Base-by-base conservation (phyloP, 1,284 basidiomycete genomes). In the Vanrija humicola region DNA sequence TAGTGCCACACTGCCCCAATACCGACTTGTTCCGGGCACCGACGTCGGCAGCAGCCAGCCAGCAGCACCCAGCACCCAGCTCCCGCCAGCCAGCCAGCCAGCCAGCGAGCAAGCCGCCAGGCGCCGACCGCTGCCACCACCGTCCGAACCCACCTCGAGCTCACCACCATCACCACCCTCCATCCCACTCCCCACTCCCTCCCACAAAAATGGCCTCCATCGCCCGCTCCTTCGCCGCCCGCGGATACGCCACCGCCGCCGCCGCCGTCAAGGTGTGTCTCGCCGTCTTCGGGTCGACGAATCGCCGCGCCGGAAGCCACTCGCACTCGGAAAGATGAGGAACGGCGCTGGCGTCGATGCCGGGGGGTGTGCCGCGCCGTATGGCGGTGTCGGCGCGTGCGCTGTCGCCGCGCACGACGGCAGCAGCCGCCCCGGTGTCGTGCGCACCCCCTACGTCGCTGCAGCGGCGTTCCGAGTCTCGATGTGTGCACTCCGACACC, bases 211-310 rank as follows among this genome's bases (percentile, higher is more conserved):
- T 76, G 74, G 69, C 73, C 58, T 72, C 69, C 59, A 68, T 64
- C 51, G 60, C 72, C 55, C 63, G 75, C 59, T 65, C 63, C 28
- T 54, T 71, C 59, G 60, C 72, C 59, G 61, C 64, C 52, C 68
- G 75, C 62, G 74, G 75, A 48, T 76, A 77, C 64, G 75, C 75
- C 51, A 68, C 73, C 56, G 69, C 74, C 52, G 57, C 69, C 42
- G 43, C 66, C 38, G 48, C 65, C 53, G 66, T 76, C 65, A 77
- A 77, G 72, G 74, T 77, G 59, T 50, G 73, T 66, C 23, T 51
- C 38, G 26, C 16, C 19, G 16, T 14, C 29, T 18, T 10, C 34
- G 7, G 34, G 12, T 38, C 43, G 21, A 46, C 18, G 34, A 34
- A 34, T 34, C 34, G 7, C 6, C 34, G 34, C 12, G 5, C 34